These are phyloP conservation scores for Apiotrichum porosum DNA, from an alignment of 1,284 basidiomycete genomes.

Conservation along the genomic window DNA sequence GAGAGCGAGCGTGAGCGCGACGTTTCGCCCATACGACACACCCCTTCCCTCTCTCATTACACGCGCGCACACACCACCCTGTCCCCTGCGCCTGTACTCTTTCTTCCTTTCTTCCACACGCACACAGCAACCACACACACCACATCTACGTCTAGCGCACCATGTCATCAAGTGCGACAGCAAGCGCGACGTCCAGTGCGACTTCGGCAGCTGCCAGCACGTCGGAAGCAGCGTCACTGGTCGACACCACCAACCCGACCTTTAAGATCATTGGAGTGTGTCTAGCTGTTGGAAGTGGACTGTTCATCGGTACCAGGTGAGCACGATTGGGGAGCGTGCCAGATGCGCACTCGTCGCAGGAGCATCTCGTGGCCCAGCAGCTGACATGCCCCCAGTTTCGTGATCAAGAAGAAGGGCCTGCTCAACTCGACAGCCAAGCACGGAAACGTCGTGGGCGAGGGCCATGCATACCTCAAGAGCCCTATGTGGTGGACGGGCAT, in stretches of 20 bases:
- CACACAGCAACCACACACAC: not conserved
- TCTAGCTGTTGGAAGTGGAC: slow-evolving; percentile 74
- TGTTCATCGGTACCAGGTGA: slow-evolving; percentile 88
- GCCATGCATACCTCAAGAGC: slow-evolving; percentile 83
- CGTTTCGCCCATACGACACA: no score
- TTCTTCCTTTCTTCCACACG: not conserved
- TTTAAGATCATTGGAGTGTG: slow-evolving; percentile 59
- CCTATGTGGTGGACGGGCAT: slow-evolving; percentile 71
- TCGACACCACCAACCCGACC: slow-evolving; percentile 15
- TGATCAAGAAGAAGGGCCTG: slow-evolving; percentile 90
- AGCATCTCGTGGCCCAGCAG: no score
- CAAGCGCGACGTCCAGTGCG: not conserved
- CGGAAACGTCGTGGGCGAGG: slow-evolving; percentile 71
- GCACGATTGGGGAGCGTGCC: no score
- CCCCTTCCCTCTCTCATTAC: no score
- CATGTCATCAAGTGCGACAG: not conserved
- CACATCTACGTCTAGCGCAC: not conserved
- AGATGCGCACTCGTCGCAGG: no score
- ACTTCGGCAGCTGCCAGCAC: not conserved
- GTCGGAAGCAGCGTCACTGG: not conserved
- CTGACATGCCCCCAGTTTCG: slow-evolving; percentile 44
- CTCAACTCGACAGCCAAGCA: slow-evolving; percentile 52
- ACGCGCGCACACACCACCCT: no score
- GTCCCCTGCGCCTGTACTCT: no score
- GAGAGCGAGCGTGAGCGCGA: no score